Base-by-base conservation (phyloP, 768 basidiomycete species). In the Boletus eberwhitei region DNA sequence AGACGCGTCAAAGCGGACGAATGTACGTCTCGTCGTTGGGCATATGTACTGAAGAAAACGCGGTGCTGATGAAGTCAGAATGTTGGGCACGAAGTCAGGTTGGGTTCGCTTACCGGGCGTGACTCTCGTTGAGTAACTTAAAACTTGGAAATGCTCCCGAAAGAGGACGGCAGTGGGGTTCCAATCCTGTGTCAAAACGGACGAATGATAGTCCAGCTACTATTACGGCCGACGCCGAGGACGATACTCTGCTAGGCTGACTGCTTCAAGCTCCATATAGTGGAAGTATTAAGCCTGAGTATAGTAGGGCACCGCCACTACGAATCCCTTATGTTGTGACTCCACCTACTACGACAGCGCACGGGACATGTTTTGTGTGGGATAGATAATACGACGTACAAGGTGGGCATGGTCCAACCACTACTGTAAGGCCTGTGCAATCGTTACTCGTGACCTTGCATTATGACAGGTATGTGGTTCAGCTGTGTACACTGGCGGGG, bases 41-140 rank as follows among this genome's bases (percentile, higher is more conserved):
- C 56, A 62, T 68, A 60, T 57, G 41, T 55, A 52, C 52, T 50
- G 59, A 29, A 59, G 9, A 24, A 55, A 41, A 50, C 31, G 35
- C 42, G 16, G 38, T 38, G 36, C 22, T 6, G 14, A 21, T 19
- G 32, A 29, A 16, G 42, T 44, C 37, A 45, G 48, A 53, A 59
- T 56, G 21, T 40, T 54, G 49, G 19, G 36, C 8, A 37, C 41
- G 42, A 50, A 50, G 55, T 55, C 52, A 46, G 39, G 17, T 24
- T 16, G 24, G 29, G n/a, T 16, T 16, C 4, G 32, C 14, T 37
- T 4, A 14, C 29, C 8, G 11, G 22, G 4, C 26, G 49, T 57
- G 55, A 59, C 57, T 58, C 51, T 1, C 29, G 14, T 37, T 50
- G 41, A 29, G 8, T 29, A 8, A 29, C 29, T 26, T 29, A 29